Base-by-base conservation (phyloP, 2,329 filamentous ascomycete species). In the Colletotrichum viniferum region DNA sequence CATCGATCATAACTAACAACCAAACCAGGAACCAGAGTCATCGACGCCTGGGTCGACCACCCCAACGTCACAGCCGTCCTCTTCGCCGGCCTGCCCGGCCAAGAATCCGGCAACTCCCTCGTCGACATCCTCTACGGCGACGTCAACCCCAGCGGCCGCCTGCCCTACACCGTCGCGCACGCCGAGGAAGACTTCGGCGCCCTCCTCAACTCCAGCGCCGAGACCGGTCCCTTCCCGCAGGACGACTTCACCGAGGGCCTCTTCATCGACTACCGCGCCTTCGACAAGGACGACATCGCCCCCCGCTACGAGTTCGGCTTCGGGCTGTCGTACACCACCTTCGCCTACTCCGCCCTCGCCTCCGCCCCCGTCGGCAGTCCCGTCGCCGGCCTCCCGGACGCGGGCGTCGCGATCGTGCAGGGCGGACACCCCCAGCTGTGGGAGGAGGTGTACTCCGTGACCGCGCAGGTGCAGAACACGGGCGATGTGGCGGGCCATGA, bases 201-300 rank as follows among this genome's bases (percentile, higher is more conserved):
- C 3, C 85, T 90, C 26, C 90, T 94, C 2, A 94, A 94, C 78
- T 90, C 88, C 3, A 84, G 58, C 28, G 58, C 12, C 12, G 58
- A 62, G n/a, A 34, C 58, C n/a, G 58, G 58, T 0, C 58, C 58
- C 24, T 75, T 48, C 64, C 95, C 94, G 1, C 94, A 96, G 81
- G 94, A 96, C 79, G 91, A 95, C 81, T 96, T 96, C 81, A 88
- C 87, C 4, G 94, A 96, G 80, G 94, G 94, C 0, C 85, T 96
- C 0, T 94, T 94, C 81, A 91, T 96, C 78, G 95, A 97, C 85
- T 96, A 97, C 85, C 92, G 95, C 8, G 89, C 95, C 81, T 97
- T 97, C 79, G 95, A 97, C 85, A 93, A 92, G 79, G 82, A 92
- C 71, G 86, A 88, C 73, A 91, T 96, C 77, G 85, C 87, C 1